These are phyloP conservation scores for Pichia paraexigua DNA, from an alignment of 805 yeast species.

Conservation along the genomic window DNA sequence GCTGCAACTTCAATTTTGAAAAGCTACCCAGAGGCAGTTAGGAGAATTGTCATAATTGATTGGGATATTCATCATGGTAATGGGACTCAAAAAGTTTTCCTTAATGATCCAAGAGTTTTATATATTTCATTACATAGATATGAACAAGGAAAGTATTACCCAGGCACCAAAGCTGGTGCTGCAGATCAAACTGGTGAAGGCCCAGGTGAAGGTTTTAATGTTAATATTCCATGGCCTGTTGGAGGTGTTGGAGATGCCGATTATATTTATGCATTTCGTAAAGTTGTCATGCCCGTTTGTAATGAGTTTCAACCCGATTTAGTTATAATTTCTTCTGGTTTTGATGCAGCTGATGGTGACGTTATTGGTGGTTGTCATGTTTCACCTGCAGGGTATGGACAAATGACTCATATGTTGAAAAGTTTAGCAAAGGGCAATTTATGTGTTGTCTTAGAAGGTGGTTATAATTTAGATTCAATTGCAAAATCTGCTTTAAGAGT, in stretches of 20 bases:
- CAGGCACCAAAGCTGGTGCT: constrained; percentile 84
- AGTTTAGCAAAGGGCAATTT: constrained; percentile 81
- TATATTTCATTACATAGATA: constrained; percentile 90
- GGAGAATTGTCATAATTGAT: constrained; percentile 76
- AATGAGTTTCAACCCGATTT: constrained; percentile 88
- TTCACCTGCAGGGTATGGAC: constrained; percentile 92
- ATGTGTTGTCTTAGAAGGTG: constrained; percentile 92
- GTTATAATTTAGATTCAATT: constrained; percentile 87
- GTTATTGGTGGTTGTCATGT: constrained; percentile 95
- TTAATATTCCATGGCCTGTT: constrained; percentile 90
- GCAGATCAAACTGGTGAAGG: constrained; percentile 79
- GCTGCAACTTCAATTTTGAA: constrained; percentile 83
- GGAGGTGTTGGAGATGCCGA: constrained; percentile 95
- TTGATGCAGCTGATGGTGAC: constrained; percentile 98
- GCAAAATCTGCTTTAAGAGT: constrained; percentile 88
- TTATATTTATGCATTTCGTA: constrained; percentile 83
- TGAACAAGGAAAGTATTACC: constrained; percentile 87
- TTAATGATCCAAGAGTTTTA: constrained; percentile 80
- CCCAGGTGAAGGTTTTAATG: constrained; percentile 75
- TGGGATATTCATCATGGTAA: constrained; percentile 99
- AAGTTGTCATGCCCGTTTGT: constrained; percentile 80
- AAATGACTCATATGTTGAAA: constrained; percentile 89
- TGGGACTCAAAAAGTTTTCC: constrained; percentile 92
- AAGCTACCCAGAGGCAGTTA: constrained; percentile 79
- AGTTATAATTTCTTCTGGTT: constrained; percentile 89